Evolutionary conservation across 352 stramenopile species (phyloP), one percentile per base, ranked within the genome.

Genomic region (Phytophthora fragariae): DNA sequence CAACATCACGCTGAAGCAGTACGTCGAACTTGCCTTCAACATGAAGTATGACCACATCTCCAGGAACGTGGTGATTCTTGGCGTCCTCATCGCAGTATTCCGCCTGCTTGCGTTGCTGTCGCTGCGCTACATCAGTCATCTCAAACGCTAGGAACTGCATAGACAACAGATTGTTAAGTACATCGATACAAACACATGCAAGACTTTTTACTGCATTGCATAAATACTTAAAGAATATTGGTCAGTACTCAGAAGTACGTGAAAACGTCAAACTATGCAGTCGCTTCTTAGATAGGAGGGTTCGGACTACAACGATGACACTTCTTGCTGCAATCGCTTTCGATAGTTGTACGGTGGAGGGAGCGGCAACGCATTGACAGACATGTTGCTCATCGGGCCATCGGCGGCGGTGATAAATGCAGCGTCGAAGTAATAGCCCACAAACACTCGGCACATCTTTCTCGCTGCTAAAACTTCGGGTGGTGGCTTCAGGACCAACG

Each of bases 71-170:
- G 19, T 81, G 27, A 50, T 86, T 5, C 59, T 86, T 5, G 49
- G 56, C 44, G 64, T 74, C 39, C 76, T 85, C 72, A 90, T 89
- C 61, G 72, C 78, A 9, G 71, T 65, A 6, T 89, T 86, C 58
- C 79, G 81, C 1, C n/a, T 88, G 27, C 50, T 89, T 1, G 83
- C 81, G n/a, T 57, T 88, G 33, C 57, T 89, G 5, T 78, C 65
- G 0, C 68, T 89, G 50, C 82, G 82, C 19, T 89, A 86, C 68
- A 72, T 91, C 21, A 89, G 71, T 62, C 80, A 89, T 35, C 69
- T 86, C 39, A 89, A 88, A 64, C 72, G 78, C 17, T 87, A 81
- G 37, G 33, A 65, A 19, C 50, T 24, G 44, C 46, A 39, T 41
- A 27, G 37, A 50, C 24, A 27, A 27, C 24, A 27, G 24, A 27